These are phyloP conservation scores for Suhomyces vadensis DNA, from an alignment of 805 yeast species.

Conservation along the genomic window DNA sequence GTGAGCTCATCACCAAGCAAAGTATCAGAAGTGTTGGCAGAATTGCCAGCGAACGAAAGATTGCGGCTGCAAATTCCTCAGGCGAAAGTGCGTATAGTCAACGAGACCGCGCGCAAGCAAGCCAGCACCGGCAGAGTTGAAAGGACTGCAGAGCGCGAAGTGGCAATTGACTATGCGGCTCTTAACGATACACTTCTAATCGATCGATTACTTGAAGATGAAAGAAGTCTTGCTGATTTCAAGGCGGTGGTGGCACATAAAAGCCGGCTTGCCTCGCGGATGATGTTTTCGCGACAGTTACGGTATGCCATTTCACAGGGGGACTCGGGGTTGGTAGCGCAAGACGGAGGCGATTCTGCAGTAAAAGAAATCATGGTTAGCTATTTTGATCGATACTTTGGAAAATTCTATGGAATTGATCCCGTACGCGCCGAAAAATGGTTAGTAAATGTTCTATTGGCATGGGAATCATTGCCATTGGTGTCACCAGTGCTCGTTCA, in stretches of 20 bases:
- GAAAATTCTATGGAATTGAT: constrained; percentile 12
- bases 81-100: neutral
- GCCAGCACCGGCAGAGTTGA: neutral
- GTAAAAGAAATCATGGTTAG: constrained; percentile 10
- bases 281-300: constrained; percentile 7
- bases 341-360: constrained; percentile 9
- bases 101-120: neutral
- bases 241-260: constrained; percentile 14
- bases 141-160: constrained; percentile 7
- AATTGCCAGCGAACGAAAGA: neutral
- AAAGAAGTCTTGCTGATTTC: constrained; percentile 6
- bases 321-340: neutral
- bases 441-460: constrained; percentile 13
- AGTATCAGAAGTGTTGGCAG: neutral
- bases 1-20: neutral
- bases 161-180: constrained; percentile 8
- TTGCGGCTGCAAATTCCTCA: constrained; percentile 4
- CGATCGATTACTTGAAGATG: constrained; percentile 11
- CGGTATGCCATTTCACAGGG: constrained; percentile 8
- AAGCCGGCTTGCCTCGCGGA: constrained; percentile 13
- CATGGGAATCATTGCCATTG: constrained; percentile 10
- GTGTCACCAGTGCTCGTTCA: constrained; percentile 8
- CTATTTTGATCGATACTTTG: constrained; percentile 17
- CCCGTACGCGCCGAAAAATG: constrained; percentile 15
- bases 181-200: constrained; percentile 11